Base-by-base conservation (phyloP, 768 basidiomycete genomes). In the Russula sp. region DNA sequence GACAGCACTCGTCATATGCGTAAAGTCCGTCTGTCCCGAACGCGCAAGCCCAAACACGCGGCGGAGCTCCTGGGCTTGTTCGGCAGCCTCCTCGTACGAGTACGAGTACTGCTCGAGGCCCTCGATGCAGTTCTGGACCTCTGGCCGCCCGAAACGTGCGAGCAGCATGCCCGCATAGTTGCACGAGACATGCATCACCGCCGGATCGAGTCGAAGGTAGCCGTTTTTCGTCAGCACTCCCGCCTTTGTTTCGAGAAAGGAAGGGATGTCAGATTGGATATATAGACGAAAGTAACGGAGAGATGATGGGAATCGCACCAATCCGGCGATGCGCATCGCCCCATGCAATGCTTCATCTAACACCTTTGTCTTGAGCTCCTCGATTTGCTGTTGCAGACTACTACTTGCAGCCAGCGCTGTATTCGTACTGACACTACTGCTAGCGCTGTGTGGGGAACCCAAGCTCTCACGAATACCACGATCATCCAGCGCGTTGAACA, bases 51-150 rank as follows among this genome's bases (percentile, higher is more conserved):
- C 79, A 77, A 74, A 83, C 67, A 80, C 68, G 10, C 73, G 75
- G 58, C 75, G 73, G 36, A 95, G 86, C 69, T 87, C 82, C 41
- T 77, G 77, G 3, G 90, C 88, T 68, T 86, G 83, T 34, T 90
- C 89, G 43, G 83, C 88, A 35, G 90, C 86, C 66, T 93, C 90
- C 70, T 92, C 92, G 67, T 92, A 93, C 20, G 90, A 87, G 68
- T 85, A 82, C 69, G 88, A 88, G 70, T 95, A 95, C 73, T 97
- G 94, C 68, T 89, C 81, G 25, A 97, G 78, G 34, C 90, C 94
- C 25, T 81, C 83, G 67, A 96, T 86, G 71, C 94, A 96, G 67
- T 88, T 86, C 58, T 79, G 74, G 36, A 89, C 91, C 73, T 95
- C 93, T 1, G 85, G 84, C 20, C 90, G 85, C 7, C 88, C 93